Percentiles rank a stretch among this genome's conserved stretches.
phyloP scores from a whole-genome alignment of 148 eudicot genomes.

The Vaccinium vitisidaea region DNA sequence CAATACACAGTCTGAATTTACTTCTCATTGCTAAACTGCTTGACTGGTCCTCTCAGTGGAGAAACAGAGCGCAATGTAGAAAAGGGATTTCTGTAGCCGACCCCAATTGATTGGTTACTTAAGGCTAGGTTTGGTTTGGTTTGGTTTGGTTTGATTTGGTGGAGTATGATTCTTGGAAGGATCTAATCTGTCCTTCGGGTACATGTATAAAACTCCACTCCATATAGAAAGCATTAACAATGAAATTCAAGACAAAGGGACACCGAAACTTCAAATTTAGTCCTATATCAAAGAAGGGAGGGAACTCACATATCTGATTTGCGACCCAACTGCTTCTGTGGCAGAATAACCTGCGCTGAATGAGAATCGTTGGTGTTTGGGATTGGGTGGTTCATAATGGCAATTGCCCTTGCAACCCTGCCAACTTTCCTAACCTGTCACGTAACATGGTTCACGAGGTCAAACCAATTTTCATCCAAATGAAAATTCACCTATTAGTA shows the following conservation, averaged over 20 bases:
- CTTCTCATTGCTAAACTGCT: background rate
- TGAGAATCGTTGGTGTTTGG: constrained; percentile 86
- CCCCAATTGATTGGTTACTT: background rate
- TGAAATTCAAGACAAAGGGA: background rate
- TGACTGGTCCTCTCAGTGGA: background rate
- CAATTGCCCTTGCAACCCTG: constrained; percentile 93
- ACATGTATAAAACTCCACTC: background rate
- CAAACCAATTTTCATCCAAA: background rate
- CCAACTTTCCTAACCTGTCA: constrained; percentile 88
- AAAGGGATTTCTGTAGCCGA: background rate
- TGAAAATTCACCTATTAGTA: background rate
- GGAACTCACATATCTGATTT: constrained; percentile 87
- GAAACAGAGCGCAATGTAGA: background rate
- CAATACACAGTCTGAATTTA: background rate
- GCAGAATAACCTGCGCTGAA: constrained; percentile 90
- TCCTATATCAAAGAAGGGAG: background rate
- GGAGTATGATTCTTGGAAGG: background rate
- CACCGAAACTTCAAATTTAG: background rate
- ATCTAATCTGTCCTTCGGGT: background rate
- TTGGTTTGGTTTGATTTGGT: background rate
- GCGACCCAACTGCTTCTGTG: constrained; percentile 95
- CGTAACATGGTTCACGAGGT: constrained; percentile 10
- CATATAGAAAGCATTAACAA: background rate
- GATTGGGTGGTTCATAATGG: constrained; percentile 95
- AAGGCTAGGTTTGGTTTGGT: background rate